Percentiles rank a stretch among this genome's conserved stretches.
These are phyloP conservation scores for Acacia acuminata DNA, from an alignment of 306 rosid species.

Conservation along the genomic window DNA sequence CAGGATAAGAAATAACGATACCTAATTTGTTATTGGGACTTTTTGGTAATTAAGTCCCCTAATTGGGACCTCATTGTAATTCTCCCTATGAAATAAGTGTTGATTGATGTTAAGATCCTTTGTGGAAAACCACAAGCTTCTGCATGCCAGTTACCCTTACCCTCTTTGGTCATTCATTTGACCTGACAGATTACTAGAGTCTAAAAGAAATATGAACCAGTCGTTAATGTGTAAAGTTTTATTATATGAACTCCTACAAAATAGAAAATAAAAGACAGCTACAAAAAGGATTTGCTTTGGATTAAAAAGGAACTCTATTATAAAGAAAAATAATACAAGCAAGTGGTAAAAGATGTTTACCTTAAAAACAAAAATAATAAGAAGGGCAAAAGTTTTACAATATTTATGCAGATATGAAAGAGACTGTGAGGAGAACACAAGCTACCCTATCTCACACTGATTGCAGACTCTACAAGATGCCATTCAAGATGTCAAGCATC, in stretches of 20 bases:
- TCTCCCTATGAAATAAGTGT: slow-evolving; percentile 5
- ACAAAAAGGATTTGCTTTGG: neutral
- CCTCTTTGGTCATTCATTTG: neutral
- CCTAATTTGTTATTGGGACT: too few relatives aligned
- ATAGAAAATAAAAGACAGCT: neutral
- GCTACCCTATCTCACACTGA: neutral
- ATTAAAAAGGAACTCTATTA: neutral
- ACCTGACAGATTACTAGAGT: neutral
- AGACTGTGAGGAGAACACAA: neutral
- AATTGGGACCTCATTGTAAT: too few relatives aligned
- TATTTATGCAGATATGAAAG: neutral
- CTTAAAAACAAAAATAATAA: neutral
- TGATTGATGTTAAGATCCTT: neutral
- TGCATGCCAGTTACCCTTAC: neutral
- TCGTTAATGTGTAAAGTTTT: neutral
- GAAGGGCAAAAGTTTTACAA: neutral
- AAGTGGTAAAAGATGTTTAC: neutral
- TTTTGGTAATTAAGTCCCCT: too few relatives aligned
- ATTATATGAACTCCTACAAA: too few relatives aligned
- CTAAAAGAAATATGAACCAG: neutral
- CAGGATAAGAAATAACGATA: too few relatives aligned
- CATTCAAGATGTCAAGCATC: neutral
- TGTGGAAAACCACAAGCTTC: neutral
- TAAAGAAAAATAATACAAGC: neutral
- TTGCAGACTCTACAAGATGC: neutral